Conservation (phyloP, 2,329 filamentous ascomycete species). For the Diaporthe citrichinensis region DNA sequence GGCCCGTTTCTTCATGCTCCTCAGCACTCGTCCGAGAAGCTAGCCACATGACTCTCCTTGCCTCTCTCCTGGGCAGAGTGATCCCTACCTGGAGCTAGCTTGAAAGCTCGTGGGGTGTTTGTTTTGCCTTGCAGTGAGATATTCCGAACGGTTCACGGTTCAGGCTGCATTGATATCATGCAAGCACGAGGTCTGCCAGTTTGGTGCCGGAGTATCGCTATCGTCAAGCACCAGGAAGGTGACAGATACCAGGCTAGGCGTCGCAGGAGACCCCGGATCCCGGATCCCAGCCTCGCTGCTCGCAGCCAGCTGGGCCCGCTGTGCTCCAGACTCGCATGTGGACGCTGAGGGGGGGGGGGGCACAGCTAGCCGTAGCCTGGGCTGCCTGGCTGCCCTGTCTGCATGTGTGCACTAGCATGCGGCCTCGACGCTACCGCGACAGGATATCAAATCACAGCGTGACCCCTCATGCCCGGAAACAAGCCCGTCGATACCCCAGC, state of each 20-base stretch:
- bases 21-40: not conserved
- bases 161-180: slow-evolving; percentile 35
- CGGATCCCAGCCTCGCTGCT: slow-evolving; percentile 29
- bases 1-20: slow-evolving; percentile 25
- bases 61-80: not conserved
- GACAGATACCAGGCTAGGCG: slow-evolving; percentile 22
- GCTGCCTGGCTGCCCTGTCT: slow-evolving; percentile 17
- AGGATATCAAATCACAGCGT: slow-evolving; percentile 28
- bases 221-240: slow-evolving; percentile 1
- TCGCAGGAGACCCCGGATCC: slow-evolving; percentile 28
- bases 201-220: slow-evolving; percentile 25
- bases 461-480: slow-evolving; percentile 38
- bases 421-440: slow-evolving; percentile 32
- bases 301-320: slow-evolving; percentile 27
- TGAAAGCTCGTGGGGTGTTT: slow-evolving; percentile 5
- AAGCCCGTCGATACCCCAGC: slow-evolving; percentile 25
- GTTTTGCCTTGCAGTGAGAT: not conserved
- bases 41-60: slow-evolving; percentile 31
- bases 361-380: not conserved
- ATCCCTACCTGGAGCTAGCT: slow-evolving; percentile 12
- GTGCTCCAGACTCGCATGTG: slow-evolving; percentile 17
- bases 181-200: slow-evolving; percentile 23
- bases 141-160: slow-evolving; percentile 12
- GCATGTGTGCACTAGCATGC: slow-evolving; percentile 20
- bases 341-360: not conserved